Percentiles rank a stretch among this genome's conserved stretches.
Evolutionary conservation across 2,329 filamentous ascomycete genomes (phyloP).

Genomic region (Diaporthe ampelina): DNA sequence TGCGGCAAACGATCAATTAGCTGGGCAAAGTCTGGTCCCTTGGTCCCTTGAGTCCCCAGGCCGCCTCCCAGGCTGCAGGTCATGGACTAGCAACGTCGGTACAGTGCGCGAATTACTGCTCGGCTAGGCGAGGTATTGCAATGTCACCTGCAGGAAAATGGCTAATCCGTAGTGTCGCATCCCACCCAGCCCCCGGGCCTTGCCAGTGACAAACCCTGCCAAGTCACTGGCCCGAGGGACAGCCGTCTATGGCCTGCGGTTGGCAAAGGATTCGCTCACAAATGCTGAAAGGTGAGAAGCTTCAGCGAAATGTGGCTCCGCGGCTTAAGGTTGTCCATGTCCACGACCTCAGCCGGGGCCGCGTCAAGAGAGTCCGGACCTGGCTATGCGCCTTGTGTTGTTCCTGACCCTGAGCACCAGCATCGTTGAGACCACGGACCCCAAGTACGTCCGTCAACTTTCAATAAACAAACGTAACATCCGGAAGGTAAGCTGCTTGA

Average conservation of each 20-base stretch:
- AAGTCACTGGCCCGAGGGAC: constrained; percentile 9
- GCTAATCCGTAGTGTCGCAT: constrained; percentile 27
- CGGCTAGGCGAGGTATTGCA: constrained; percentile 24
- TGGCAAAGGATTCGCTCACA: not conserved
- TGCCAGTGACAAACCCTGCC: constrained; percentile 18
- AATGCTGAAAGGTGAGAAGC: not conserved
- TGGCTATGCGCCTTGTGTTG: constrained; percentile 13
- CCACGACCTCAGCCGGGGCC: not conserved
- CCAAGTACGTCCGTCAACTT: not conserved
- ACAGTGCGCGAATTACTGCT: constrained; percentile 24
- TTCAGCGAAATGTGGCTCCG: constrained; percentile 11
- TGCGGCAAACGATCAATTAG: constrained; percentile 17
- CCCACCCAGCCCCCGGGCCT: constrained; percentile 19
- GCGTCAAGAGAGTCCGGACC: not conserved
- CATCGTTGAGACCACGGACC: not conserved
- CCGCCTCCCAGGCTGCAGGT: constrained; percentile 35
- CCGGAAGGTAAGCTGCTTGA: constrained; percentile 30
- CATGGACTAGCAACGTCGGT: constrained; percentile 1
- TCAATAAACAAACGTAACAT: constrained; percentile 27
- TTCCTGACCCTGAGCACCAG: constrained; percentile 15
- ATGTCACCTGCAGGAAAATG: constrained; percentile 31
- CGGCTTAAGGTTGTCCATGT: constrained; percentile 6
- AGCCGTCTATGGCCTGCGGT: not conserved
- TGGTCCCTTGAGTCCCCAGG: not conserved
- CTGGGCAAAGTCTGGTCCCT: not conserved